Evolutionary conservation across 495 filamentous ascomycete genomes (phyloP).

Genomic region (Cryomyces minteri): DNA sequence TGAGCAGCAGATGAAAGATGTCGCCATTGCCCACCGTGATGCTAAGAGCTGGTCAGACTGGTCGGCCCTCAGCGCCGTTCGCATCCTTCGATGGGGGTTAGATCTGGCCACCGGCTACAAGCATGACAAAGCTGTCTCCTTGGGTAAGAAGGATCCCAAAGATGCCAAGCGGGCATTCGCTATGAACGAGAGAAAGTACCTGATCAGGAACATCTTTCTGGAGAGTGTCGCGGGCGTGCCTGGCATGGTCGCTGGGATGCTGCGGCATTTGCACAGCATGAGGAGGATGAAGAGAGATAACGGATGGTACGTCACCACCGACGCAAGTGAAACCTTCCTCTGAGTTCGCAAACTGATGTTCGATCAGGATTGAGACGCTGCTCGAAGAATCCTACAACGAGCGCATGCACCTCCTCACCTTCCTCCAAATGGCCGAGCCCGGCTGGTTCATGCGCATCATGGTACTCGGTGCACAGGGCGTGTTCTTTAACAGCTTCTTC

Average conservation of each 20-base stretch:
- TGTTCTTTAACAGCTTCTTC: conserved; percentile 94
- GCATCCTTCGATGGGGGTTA: conserved; percentile 44
- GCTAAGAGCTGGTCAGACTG: conserved; percentile 48
- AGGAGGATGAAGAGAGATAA: conserved; percentile 80
- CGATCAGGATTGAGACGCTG: conserved; percentile 65
- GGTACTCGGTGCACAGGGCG: conserved; percentile 65
- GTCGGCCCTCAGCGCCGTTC: conserved; percentile 41
- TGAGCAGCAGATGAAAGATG: conserved; percentile 40
- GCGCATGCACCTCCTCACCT: conserved; percentile 88
- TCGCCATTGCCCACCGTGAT: conserved; percentile 48
- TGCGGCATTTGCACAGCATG: conserved; percentile 70
- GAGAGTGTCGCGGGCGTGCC: conserved; percentile 91
- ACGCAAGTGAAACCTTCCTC: not conserved
- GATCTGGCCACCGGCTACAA: conserved; percentile 55
- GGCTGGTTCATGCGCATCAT: conserved; percentile 77
- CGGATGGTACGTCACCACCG: conserved; percentile 44
- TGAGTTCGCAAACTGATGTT: not conserved
- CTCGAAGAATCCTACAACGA: conserved; percentile 93
- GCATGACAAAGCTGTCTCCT: conserved; percentile 35
- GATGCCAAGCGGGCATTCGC: conserved; percentile 26
- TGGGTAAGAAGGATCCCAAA: conserved; percentile 21
- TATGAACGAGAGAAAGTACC: conserved; percentile 63
- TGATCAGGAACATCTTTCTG: conserved; percentile 76
- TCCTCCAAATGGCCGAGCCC: conserved; percentile 81
- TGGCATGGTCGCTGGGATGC: conserved; percentile 91